phyloP scores from a whole-genome alignment of 1,139 yeast species.

The Taphrina wiesneri region DNA sequence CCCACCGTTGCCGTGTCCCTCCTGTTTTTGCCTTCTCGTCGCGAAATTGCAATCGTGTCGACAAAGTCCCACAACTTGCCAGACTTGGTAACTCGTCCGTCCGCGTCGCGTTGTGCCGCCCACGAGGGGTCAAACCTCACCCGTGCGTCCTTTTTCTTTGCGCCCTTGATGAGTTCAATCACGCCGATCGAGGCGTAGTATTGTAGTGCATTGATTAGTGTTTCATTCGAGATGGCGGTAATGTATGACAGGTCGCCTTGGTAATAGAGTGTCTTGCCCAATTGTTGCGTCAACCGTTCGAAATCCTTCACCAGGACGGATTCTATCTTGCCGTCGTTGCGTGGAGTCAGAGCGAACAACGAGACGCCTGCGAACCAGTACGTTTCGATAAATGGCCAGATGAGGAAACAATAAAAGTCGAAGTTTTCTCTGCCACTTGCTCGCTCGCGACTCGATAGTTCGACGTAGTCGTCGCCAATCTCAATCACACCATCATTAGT shows the following conservation, averaged over 20 bases:
- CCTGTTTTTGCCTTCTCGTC: conserved; percentile 41
- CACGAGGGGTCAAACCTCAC: conserved; percentile 40
- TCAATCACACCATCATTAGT: conserved; percentile 44
- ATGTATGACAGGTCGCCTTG: conserved; percentile 50
- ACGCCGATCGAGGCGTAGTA: conserved; percentile 47
- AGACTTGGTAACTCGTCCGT: conserved; percentile 33
- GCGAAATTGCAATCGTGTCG: conserved; percentile 38
- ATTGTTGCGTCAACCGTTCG: conserved; percentile 46
- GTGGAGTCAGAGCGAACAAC: conserved; percentile 46
- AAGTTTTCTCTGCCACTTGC: conserved; percentile 46
- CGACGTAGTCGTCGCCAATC: conserved; percentile 41
- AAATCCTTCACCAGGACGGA: conserved; percentile 45
- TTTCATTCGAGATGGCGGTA: conserved; percentile 51
- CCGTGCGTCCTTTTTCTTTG: conserved; percentile 37
- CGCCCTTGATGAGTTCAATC: conserved; percentile 40
- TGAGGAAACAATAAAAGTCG: conserved; percentile 50
- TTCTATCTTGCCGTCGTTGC: conserved; percentile 39
- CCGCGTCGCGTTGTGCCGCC: conserved; percentile 39
- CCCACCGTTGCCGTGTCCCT: conserved; percentile 38
- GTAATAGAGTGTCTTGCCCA: conserved; percentile 50
- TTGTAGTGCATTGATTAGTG: conserved; percentile 47
- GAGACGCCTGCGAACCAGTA: conserved; percentile 50
- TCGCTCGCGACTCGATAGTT: conserved; percentile 45
- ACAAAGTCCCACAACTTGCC: conserved; percentile 41
- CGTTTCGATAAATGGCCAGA: conserved; percentile 53